Evolutionary conservation across 2,329 filamentous ascomycete genomes (phyloP), one percentile per base, ranked within the genome.

Genomic region (Stemphylium lycopersici): DNA sequence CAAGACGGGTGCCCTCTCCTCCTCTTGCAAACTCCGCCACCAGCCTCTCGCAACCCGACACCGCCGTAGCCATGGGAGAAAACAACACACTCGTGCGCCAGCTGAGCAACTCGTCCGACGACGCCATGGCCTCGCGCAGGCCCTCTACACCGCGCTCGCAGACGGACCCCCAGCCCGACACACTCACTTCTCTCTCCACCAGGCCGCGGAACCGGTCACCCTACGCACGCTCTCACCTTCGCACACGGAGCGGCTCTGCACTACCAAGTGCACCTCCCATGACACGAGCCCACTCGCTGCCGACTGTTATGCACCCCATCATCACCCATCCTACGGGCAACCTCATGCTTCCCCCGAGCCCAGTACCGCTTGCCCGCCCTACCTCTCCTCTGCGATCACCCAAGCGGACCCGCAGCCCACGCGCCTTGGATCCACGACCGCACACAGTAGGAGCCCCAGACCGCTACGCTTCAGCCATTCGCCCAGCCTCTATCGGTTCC

Each of bases 281-380:
- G 78, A 77, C 74, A 38, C 69, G 80, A 52, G 78, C 80, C 32
- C 77, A 80, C 66, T 81, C 78, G 15, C 71, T 79, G 51, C 78
- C 79, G 1, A 75, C 77, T 20, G 74, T 77, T 31, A 74, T 77
- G 59, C 69, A 69, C 38, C 65, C 26, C 26, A 75, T 76, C 18
- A 73, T 77, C 33, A 74, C 77, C 58, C 69, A 69, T 39, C 65
- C 65, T 31, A 62, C 59, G 38, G 65, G 64, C 48, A 68, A 67
- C 55, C 69, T 72, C 64, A 68, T 61, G 55, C 57, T 71, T 58
- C 73, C 77, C 24, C 73, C 76, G 10, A 49, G 54, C 4, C 59
- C 59, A 11, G 48, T 67, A 34, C 69, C 70, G 13, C 58, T 66
- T 37, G 66, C 70, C 18, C 61, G 69, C 5, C 73, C 75, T 20